Evolutionary conservation across 768 basidiomycete genomes (phyloP).

Genomic region (Pleurotus sapidus): DNA sequence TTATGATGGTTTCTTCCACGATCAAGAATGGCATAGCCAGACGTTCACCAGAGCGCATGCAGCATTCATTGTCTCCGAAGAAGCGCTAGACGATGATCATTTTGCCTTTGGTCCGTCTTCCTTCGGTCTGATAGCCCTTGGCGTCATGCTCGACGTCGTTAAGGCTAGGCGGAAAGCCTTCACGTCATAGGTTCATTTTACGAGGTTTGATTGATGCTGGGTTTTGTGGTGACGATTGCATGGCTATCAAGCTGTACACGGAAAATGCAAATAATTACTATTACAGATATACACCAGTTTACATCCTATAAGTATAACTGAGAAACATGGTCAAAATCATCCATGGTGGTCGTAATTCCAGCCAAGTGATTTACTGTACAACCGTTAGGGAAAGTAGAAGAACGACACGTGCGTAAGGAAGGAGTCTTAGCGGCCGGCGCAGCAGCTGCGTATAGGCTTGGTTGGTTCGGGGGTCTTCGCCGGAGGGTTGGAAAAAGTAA

Average conservation of each 20-base stretch:
- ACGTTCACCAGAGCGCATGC: slow-evolving; percentile 39
- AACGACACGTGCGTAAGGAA: too few relatives aligned
- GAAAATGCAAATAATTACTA: too few relatives aligned
- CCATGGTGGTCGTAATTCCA: not conserved
- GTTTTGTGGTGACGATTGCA: too few relatives aligned
- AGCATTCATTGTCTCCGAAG: slow-evolving; percentile 39
- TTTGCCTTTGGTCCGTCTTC: slow-evolving; percentile 36
- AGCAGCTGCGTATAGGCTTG: not conserved
- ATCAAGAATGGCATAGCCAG: slow-evolving; percentile 21
- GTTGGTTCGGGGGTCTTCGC: not conserved
- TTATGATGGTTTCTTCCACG: slow-evolving; percentile 19
- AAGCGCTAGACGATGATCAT: slow-evolving; percentile 21
- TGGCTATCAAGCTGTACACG: too few relatives aligned
- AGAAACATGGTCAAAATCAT: too few relatives aligned
- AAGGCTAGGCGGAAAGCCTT: slow-evolving; percentile 17
- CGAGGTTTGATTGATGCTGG: too few relatives aligned
- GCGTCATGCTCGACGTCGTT: slow-evolving; percentile 36
- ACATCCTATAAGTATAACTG: too few relatives aligned
- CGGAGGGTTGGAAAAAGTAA: not conserved
- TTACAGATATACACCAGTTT: too few relatives aligned
- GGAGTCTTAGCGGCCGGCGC: not conserved
- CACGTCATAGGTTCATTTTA: too few relatives aligned
- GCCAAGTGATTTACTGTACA: not conserved
- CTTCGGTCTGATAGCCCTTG: slow-evolving; percentile 44
- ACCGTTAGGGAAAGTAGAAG: not conserved